Evolutionary conservation across 306 rosid species (phyloP).

Genomic region (Citrullus mucosospermus): DNA sequence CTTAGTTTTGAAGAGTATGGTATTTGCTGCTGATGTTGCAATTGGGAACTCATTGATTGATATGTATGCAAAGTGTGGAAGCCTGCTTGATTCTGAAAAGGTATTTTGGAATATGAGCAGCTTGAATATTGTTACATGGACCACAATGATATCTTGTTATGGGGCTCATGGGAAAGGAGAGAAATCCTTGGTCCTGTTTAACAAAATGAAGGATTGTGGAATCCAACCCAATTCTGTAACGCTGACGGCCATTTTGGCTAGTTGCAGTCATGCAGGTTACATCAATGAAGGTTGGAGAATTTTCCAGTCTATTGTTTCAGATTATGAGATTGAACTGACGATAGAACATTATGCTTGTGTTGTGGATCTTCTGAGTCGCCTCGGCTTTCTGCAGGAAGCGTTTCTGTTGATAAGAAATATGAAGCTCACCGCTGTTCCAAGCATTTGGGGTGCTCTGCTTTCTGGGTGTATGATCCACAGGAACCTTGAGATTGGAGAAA

Average conservation of each 20-base stretch:
- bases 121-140: conserved; percentile 49
- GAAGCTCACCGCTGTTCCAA: conserved; percentile 26
- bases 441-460: conserved; percentile 77
- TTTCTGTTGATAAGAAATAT: conserved; percentile 25
- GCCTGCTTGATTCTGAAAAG: conserved; percentile 35
- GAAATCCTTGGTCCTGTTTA: conserved; percentile 34
- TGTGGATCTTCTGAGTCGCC: conserved; percentile 60
- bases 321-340: conserved; percentile 33
- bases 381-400: conserved; percentile 47
- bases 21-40: conserved; percentile 27
- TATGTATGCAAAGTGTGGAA: conserved; percentile 56
- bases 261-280: conserved; percentile 59
- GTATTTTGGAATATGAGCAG: conserved; percentile 28
- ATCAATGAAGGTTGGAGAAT: conserved; percentile 42
- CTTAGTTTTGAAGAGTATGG: conserved; percentile 22
- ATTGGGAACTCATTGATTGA: conserved; percentile 56
- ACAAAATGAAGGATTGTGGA: conserved; percentile 35
- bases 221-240: conserved; percentile 45
- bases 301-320: conserved; percentile 28
- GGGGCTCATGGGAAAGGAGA: conserved; percentile 60
- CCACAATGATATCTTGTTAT: conserved; percentile 58
- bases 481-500: conserved; percentile 59
- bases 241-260: conserved; percentile 45
- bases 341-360: conserved; percentile 67
- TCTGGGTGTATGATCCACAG: conserved; percentile 53